A percentile compares a stretch with the other conserved stretches of the same genome.
Conservation (phyloP, 1,284 basidiomycete genomes). For the Austroboletus olivaceoglutinosus region DNA sequence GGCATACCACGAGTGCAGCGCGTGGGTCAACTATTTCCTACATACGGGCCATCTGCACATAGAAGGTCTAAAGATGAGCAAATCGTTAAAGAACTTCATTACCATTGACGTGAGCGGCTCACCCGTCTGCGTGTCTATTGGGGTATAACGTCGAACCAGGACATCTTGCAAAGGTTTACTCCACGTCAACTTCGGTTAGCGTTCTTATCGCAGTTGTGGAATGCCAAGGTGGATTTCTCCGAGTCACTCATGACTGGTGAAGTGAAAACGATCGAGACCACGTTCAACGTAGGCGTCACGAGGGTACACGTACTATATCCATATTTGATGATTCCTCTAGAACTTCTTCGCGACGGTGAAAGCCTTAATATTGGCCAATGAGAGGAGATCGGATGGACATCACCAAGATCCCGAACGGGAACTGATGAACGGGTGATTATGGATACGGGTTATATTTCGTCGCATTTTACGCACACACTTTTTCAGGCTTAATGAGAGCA, state of each 20-base stretch:
- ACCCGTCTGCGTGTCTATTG: slow-evolving; percentile 6
- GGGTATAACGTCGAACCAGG: slow-evolving; percentile 44
- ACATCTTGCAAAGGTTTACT: slow-evolving; percentile 85
- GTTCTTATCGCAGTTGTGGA: slow-evolving; percentile 93
- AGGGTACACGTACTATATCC: not conserved
- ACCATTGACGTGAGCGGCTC: slow-evolving; percentile 81
- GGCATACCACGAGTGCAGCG: slow-evolving; percentile 89
- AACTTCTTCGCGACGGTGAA: slow-evolving; percentile 94
- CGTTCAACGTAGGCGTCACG: slow-evolving; percentile 71
- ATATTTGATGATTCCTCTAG: slow-evolving; percentile 42
- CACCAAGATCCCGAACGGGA: slow-evolving; percentile 67
- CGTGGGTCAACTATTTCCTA: slow-evolving; percentile 99
- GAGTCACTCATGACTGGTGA: slow-evolving; percentile 87
- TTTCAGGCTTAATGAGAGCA: slow-evolving; percentile 70
- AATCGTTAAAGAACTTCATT: slow-evolving; percentile 99
- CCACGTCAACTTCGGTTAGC: slow-evolving; percentile 92
- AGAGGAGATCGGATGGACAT: slow-evolving; percentile 51
- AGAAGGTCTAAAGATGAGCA: slow-evolving; percentile 99
- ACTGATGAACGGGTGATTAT: slow-evolving; percentile 57
- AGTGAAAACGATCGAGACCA: slow-evolving; percentile 82
- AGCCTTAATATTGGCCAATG: slow-evolving; percentile 64
- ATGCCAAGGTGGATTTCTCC: slow-evolving; percentile 92
- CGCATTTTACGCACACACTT: slow-evolving; percentile 7
- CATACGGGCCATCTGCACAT: slow-evolving; percentile 99
- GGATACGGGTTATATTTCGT: slow-evolving; percentile 13